These are phyloP conservation scores for Pichia kudriavzevii DNA, from an alignment of 1,139 yeast species.

Conservation along the genomic window DNA sequence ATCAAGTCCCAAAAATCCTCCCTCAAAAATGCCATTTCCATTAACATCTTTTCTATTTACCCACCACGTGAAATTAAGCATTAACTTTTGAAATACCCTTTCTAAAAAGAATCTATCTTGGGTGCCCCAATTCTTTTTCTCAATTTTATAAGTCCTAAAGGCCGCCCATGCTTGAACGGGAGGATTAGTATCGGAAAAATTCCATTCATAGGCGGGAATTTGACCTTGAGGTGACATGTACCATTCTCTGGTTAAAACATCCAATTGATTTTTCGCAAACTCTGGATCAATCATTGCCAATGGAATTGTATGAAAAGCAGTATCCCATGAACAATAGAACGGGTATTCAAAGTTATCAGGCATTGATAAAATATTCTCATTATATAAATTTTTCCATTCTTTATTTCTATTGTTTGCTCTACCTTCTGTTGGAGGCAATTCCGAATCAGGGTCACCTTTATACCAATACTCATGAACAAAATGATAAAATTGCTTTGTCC, in stretches of 20 bases:
- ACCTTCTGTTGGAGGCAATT: constrained; percentile 66
- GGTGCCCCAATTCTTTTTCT: constrained; percentile 75
- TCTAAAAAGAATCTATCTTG: constrained; percentile 85
- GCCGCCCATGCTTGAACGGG: constrained; percentile 99
- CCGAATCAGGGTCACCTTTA: constrained; percentile 75
- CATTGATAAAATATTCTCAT: constrained; percentile 80
- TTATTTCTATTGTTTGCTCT: constrained; percentile 80
- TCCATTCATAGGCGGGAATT: constrained; percentile 97
- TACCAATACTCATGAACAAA: constrained; percentile 87
- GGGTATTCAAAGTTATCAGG: constrained; percentile 99
- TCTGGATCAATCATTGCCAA: constrained; percentile 92
- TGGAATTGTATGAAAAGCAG: constrained; percentile 94
- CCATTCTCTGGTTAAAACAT: constrained; percentile 88
- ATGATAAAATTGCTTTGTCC: constrained; percentile 93
- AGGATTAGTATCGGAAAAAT: constrained; percentile 90
- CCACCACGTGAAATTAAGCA: constrained; percentile 97
- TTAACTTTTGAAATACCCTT: constrained; percentile 81
- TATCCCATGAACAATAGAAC: constrained; percentile 96
- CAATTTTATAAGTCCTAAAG: constrained; percentile 82
- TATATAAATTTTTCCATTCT: constrained; percentile 86
- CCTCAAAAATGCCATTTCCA: constrained; percentile 90
- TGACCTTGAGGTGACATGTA: constrained; percentile 99
- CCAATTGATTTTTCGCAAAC: constrained; percentile 86
- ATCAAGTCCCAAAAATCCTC: constrained; percentile 91
- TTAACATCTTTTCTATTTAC: constrained; percentile 85